Base-by-base conservation (phyloP, 768 basidiomycete species). In the Porphyrellus cyaneotinctus region DNA sequence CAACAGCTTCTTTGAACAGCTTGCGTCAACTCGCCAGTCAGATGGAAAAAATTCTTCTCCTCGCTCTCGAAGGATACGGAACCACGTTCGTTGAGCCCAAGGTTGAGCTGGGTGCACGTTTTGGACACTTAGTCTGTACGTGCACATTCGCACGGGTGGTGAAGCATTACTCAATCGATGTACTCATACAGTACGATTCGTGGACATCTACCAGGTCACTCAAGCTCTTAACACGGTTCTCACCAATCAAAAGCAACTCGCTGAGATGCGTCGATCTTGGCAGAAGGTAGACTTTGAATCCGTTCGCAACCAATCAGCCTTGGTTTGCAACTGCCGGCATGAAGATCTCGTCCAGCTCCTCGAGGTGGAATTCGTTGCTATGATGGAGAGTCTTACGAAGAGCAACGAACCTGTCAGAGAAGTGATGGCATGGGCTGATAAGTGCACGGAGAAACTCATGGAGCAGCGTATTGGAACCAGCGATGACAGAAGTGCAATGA, bases 21-120 rank as follows among this genome's bases (percentile, higher is more conserved):
- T 75, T 94, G 50, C 84, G 89, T 33, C 85, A 88, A 64, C 75
- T 94, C 49, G 91, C 92, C 13, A 81, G 88, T 63, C 91, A 92
- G 74, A 91, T 94, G 89, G 91, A 94, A 65, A 91, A 91, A 69
- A 87, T 92, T 43, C 74, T 93, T 18, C 75, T 93, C 39, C 76
- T 86, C 44, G 88, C 92, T 15, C 75, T 94, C 28, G 88, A 90
- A 52, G 80, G 79, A 54, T 94, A 92, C 54, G 88, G 88, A 17
- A 87, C 88, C 62, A 91, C 90, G 15, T 93, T 94, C 69, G 87
- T 92, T 36, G 90, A 91, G 67, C 91, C 91, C 43, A 92, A 92
- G 67, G 90, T 94, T 31, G 92, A 94, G 64, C 74, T 94, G 50
- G 90, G 91, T 18, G 91, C 91, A 35, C 86, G 92, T 30, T 93